phyloP scores from a whole-genome alignment of 2,329 filamentous ascomycete genomes.

The Clathrospora elynae region DNA sequence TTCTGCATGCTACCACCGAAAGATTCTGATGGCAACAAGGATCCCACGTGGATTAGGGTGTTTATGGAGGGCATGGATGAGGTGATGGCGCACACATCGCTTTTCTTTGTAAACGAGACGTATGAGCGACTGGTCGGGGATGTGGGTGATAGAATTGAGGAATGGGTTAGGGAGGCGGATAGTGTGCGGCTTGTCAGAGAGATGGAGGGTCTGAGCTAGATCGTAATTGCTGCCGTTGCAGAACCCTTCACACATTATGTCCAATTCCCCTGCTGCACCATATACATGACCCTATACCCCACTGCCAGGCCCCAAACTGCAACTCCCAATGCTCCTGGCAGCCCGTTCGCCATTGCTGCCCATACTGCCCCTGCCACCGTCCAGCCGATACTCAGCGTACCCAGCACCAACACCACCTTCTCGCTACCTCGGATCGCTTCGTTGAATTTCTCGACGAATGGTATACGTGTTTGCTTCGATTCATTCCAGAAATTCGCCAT shows the following conservation, averaged over 20 bases:
- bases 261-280: conserved; percentile 11
- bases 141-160: conserved; percentile 67
- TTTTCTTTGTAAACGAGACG: conserved; percentile 75
- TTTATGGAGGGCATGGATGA: conserved; percentile 85
- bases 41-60: conserved; percentile 76
- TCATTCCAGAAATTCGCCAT: conserved; percentile 45
- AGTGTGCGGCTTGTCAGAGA: conserved; percentile 37
- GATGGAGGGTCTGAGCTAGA: conserved; percentile 24
- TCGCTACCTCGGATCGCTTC: conserved; percentile 44
- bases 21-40: conserved; percentile 61
- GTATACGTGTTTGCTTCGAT: conserved; percentile 38
- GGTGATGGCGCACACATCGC: conserved; percentile 79
- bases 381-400: conserved; percentile 29
- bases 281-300: conserved; percentile 3
- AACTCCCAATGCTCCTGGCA: conserved; percentile 10
- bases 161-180: conserved; percentile 70
- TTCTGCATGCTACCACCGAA: conserved; percentile 76
- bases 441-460: conserved; percentile 47
- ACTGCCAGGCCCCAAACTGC: conserved; percentile 11
- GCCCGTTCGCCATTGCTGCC: conserved; percentile 16
- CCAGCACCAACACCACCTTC: conserved; percentile 32
- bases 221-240: conserved; percentile 1
- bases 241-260: background rate
- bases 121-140: conserved; percentile 80
- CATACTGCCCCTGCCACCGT: conserved; percentile 23